Evolutionary conservation across 73 alveolate species (phyloP), one percentile per base, ranked within the genome.

Genomic region (Stentor roeselii): DNA sequence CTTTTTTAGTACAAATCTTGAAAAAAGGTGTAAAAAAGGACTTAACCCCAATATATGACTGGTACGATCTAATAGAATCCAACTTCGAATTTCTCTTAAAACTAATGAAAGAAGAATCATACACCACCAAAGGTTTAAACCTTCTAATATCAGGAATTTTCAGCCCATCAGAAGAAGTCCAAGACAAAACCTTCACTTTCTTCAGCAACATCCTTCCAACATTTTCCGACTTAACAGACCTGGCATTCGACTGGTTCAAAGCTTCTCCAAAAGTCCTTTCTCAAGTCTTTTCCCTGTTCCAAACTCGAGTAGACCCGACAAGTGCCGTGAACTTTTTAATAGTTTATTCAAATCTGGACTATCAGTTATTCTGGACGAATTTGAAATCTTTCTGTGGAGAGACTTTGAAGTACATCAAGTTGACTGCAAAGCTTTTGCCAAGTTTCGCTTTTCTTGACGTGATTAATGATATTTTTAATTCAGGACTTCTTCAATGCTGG

Each of bases 401-500:
- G 21, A 50, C 67, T 11, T 21, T 11, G 21, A 50, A 50, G 6
- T 50, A 50, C 21, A 50, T 50, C 6, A 50, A 50, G 21, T 50
- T 50, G 30, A 21, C 21, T 21, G 67, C 67, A 11, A 11, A 11
- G 67, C 21, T 50, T 50, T 50, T 50, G 21, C 30, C 30, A 50
- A 50, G 30, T 11, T 50, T 50, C 21, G 6, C 67, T 50, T 21
- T 6, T 50, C 30, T 21, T 6, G 30, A 6, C 6, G 6, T 11
- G 6, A 11, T 21, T 34, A 36, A 67, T 27, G 27, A 27, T 34
- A 27, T 67, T 67, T 21, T 67, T 21, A 67, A 90, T 50, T 78
- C 90, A 40, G 95, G 95, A 2, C 61, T 93, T 59, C 77, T 93
- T 34, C 92, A 88, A 59, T 87, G 82, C 32, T 93, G 98, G 97